These are phyloP conservation scores for Fragosphaeria purpurea DNA, from an alignment of 2,329 filamentous ascomycete genomes.

Conservation along the genomic window DNA sequence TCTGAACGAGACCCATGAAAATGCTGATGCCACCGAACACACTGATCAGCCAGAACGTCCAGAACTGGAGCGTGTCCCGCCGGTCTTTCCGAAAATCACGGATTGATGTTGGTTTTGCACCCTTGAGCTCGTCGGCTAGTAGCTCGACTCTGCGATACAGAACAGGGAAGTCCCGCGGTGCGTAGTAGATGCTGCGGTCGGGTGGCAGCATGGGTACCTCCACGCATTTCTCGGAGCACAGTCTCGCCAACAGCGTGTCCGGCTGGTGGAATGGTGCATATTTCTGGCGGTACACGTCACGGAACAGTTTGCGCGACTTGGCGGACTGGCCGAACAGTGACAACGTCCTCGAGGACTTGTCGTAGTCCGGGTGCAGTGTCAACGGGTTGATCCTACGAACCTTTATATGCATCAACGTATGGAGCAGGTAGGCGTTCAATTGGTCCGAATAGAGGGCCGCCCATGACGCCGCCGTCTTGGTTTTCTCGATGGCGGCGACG, in stretches of 20 bases:
- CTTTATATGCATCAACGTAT: conserved; percentile 11
- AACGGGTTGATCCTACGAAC: conserved; percentile 16
- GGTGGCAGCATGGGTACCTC: neutral
- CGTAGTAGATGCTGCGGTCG: neutral
- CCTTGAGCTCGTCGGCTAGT: neutral
- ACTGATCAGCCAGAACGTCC: neutral
- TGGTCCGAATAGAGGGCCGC: conserved; percentile 5
- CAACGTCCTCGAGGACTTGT: conserved; percentile 12
- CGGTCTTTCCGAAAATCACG: neutral
- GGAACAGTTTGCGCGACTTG: neutral
- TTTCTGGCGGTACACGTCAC: neutral
- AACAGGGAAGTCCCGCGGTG: neutral
- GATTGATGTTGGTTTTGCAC: neutral
- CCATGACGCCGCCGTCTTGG: conserved; percentile 5
- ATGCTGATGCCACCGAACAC: neutral
- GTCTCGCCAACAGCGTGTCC: neutral
- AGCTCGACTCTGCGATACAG: neutral
- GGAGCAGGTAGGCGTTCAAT: conserved; percentile 14
- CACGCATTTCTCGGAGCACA: neutral
- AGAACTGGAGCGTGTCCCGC: neutral
- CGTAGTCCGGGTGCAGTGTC: conserved; percentile 17
- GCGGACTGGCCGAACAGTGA: conserved; percentile 9
- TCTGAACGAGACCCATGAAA: neutral
- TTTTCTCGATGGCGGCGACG: conserved; percentile 7
- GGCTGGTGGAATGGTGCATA: neutral